phyloP scores from a whole-genome alignment of 257 asterid genomes.

The Solanum corneliomulleri region DNA sequence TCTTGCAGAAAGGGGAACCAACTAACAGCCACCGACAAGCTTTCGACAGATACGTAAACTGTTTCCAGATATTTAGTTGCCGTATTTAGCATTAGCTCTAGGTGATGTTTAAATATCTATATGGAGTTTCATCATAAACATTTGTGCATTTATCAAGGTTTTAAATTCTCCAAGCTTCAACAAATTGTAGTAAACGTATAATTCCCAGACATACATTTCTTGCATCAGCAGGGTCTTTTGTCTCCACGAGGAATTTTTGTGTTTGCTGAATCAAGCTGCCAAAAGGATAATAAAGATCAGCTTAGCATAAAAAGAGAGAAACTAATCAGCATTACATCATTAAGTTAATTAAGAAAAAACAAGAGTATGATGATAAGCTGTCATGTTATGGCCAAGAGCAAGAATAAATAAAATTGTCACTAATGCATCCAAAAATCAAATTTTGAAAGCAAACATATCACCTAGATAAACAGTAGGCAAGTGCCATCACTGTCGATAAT shows the following conservation, averaged over 20 bases:
- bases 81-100: not conserved
- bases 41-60: not conserved
- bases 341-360: not conserved
- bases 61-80: constrained; percentile 9
- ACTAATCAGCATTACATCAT: not conserved
- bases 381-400: not conserved
- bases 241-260: constrained; percentile 80
- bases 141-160: not conserved
- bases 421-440: not conserved
- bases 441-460: constrained; percentile 8
- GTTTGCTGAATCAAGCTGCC: constrained; percentile 84
- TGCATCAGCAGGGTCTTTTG: constrained; percentile 53
- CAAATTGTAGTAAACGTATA: not conserved
- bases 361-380: not conserved
- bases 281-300: not conserved
- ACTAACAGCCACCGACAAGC: not conserved
- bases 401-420: not conserved
- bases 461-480: constrained; percentile 91
- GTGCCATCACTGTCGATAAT: constrained; percentile 82
- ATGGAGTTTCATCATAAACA: not conserved
- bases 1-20: not conserved
- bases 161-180: not conserved
- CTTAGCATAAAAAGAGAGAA: not conserved
- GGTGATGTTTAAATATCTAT: not conserved
- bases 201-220: constrained; percentile 42